Conservation (phyloP, 1,284 basidiomycete genomes). For the Puccinia polysora region DNA sequence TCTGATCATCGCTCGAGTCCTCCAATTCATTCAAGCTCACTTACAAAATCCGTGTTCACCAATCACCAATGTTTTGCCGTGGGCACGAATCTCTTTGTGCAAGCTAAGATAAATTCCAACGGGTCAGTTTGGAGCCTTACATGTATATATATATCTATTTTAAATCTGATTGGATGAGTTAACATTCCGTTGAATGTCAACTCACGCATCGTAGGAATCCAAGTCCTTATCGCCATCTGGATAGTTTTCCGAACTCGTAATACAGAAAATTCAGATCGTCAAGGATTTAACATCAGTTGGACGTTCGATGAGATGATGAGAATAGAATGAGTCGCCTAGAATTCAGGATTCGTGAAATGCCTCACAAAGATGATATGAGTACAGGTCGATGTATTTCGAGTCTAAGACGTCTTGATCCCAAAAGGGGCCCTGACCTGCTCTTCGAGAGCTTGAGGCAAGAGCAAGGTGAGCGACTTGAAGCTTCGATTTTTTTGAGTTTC, state of each 20-base stretch:
- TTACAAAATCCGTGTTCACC: slow-evolving; percentile 43
- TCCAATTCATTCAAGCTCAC: neutral
- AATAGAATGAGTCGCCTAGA: neutral
- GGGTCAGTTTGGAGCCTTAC: too few relatives aligned
- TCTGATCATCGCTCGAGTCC: neutral
- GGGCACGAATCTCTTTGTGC: neutral
- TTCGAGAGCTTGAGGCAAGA: slow-evolving; percentile 6
- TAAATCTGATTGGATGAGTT: neutral
- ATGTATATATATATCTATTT: neutral
- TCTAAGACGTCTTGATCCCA: slow-evolving; percentile 38
- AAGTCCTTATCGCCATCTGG: slow-evolving; percentile 12
- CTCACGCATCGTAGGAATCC: neutral
- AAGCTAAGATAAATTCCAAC: slow-evolving; percentile 1
- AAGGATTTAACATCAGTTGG: too few relatives aligned
- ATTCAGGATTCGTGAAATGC: too few relatives aligned
- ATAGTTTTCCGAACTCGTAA: neutral
- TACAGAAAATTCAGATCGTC: too few relatives aligned
- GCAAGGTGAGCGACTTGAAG: neutral
- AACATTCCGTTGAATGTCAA: neutral
- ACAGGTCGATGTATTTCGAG: slow-evolving; percentile 32
- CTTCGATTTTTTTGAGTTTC: neutral
- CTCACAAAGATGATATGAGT: slow-evolving; percentile 41
- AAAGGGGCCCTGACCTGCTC: neutral
- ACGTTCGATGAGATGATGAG: neutral
- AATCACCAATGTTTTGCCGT: slow-evolving; percentile 28